phyloP scores from a whole-genome alignment of 2,329 filamentous ascomycete species.

The Camillea tinctor region DNA sequence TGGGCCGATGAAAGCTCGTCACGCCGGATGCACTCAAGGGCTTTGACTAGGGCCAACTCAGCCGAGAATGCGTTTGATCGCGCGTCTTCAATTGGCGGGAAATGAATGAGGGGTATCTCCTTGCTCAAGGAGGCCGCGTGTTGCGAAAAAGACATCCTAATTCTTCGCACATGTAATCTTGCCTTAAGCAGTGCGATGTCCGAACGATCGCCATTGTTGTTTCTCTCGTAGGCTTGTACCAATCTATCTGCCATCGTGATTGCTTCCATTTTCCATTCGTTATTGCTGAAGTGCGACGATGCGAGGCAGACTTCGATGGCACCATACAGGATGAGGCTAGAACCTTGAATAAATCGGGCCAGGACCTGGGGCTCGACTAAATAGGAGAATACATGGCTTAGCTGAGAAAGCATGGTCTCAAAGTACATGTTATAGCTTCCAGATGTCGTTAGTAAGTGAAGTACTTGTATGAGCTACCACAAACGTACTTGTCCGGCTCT shows the following conservation, averaged over 20 bases:
- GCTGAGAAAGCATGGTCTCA: background rate
- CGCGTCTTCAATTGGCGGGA: background rate
- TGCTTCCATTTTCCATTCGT: background rate
- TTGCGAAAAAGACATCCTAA: background rate
- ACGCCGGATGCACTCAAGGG: background rate
- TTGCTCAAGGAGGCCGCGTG: background rate
- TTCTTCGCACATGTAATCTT: background rate
- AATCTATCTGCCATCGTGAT: background rate
- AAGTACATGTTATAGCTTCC: background rate
- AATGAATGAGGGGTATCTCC: background rate
- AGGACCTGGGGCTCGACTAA: conserved; percentile 1
- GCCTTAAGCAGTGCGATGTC: background rate
- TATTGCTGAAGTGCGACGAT: background rate
- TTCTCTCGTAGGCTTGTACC: background rate
- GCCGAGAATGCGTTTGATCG: background rate
- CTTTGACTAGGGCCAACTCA: background rate
- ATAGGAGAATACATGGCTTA: background rate
- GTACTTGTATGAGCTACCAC: background rate
- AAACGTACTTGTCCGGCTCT: conserved; percentile 1
- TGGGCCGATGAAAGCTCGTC: background rate
- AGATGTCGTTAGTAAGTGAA: background rate
- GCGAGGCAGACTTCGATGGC: conserved; percentile 1
- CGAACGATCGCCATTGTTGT: background rate
- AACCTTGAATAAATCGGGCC: background rate
- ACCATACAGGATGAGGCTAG: background rate